A percentile compares a stretch with the other conserved stretches of the same genome.
Conservation (phyloP, 2,329 filamentous ascomycete species). For the Sporothrix sp. region DNA sequence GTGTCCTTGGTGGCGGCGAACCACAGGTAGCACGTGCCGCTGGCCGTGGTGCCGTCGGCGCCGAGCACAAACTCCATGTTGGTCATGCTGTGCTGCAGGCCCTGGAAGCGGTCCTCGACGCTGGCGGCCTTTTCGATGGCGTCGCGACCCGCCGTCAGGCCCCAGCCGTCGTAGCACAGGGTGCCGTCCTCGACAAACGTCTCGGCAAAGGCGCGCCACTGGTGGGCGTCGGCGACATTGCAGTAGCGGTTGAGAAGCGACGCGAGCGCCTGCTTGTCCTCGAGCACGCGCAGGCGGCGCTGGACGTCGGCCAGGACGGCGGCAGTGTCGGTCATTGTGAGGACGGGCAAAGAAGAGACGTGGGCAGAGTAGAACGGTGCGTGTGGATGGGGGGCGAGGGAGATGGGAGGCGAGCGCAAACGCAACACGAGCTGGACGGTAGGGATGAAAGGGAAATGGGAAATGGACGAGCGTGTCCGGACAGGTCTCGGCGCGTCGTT, state of each 20-base stretch:
- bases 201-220: not conserved
- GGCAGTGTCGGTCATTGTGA: not conserved
- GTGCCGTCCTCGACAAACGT: not conserved
- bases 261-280: not conserved
- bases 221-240: conserved; percentile 1
- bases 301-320: conserved; percentile 1
- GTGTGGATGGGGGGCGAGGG: too few species aligned
- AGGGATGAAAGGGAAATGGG: too few species aligned
- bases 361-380: too few species aligned
- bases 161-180: not conserved
- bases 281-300: not conserved
- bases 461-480: too few species aligned
- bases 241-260: not conserved
- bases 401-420: too few species aligned
- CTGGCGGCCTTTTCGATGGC: not conserved
- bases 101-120: not conserved
- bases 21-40: not conserved
- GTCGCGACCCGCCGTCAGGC: not conserved
- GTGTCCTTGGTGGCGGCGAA: not conserved
- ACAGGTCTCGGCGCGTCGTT: too few species aligned
- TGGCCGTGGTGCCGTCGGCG: not conserved
- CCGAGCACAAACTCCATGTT: not conserved
- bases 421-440: too few species aligned
- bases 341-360: not conserved
- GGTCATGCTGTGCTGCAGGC: not conserved